These are phyloP conservation scores for Kodamaea hsintzibuensis DNA, from an alignment of 805 yeast genomes.

Conservation along the genomic window DNA sequence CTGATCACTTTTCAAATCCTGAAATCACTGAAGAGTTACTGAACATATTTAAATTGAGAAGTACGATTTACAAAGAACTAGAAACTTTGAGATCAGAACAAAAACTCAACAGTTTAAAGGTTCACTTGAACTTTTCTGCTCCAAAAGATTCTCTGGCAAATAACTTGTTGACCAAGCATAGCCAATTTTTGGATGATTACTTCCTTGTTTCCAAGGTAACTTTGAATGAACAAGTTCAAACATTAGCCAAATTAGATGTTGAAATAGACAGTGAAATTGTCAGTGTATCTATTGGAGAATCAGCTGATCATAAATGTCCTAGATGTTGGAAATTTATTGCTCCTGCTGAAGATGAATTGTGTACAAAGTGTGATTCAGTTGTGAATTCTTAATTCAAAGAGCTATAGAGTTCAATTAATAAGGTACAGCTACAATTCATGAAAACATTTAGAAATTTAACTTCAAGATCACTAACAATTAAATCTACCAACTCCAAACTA, in stretches of 20 bases:
- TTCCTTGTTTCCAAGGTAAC: constrained; percentile 64
- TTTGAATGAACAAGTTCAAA: constrained; percentile 24
- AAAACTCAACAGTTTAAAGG: constrained; percentile 45
- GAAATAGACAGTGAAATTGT: constrained; percentile 23
- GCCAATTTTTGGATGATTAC: constrained; percentile 37
- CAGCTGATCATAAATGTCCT: constrained; percentile 69
- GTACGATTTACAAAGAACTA: constrained; percentile 48
- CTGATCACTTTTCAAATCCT: constrained; percentile 33
- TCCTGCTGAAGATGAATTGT: constrained; percentile 50
- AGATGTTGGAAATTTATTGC: constrained; percentile 90
- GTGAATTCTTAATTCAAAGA: too few relatives aligned
- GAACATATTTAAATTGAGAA: constrained; percentile 48
- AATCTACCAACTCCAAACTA: too few relatives aligned
- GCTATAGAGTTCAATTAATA: too few relatives aligned
- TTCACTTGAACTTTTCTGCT: constrained; percentile 17
- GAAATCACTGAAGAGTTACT: constrained; percentile 46
- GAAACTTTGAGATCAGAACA: constrained; percentile 59
- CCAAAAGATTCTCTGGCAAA: constrained; percentile 12
- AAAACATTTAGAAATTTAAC: too few relatives aligned
- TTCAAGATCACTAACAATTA: too few relatives aligned
- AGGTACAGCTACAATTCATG: too few relatives aligned
- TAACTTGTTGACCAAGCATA: constrained; percentile 22
- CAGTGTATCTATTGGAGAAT: constrained; percentile 41
- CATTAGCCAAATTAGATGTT: background rate
- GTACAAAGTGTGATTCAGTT: constrained; percentile 62